Evolutionary conservation across 129 eudicot genomes (phyloP).

Genomic region (Cynara cardunculus): DNA sequence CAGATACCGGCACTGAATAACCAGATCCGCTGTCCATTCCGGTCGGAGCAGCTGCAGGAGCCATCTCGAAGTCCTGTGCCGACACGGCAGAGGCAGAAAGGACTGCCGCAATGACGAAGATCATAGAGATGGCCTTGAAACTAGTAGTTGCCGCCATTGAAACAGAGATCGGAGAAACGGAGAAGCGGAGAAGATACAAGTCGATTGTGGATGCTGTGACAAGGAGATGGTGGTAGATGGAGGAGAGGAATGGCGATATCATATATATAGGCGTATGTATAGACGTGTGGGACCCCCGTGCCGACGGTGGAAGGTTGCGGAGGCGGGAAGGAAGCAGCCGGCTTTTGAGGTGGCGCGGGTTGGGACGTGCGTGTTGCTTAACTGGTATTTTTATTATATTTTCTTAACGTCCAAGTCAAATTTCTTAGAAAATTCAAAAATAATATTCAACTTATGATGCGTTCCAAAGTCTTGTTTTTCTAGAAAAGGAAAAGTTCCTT

Average conservation of each 20-base stretch:
- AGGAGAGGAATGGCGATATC: not conserved
- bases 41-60: constrained; percentile 11
- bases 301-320: constrained; percentile 1
- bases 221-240: not conserved
- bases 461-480: not conserved
- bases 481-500: not conserved
- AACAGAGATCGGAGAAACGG: no score
- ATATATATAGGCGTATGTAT: constrained; percentile 5
- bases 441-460: not conserved
- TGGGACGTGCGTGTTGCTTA: not conserved
- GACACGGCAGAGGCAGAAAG: not conserved
- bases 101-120: not conserved
- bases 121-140: not conserved
- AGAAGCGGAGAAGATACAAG: no score
- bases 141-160: constrained; percentile 4
- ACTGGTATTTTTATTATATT: not conserved
- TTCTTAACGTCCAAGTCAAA: not conserved
- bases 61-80: not conserved
- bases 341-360: not conserved
- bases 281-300: constrained; percentile 7
- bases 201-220: not conserved
- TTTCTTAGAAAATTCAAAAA: no score
- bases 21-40: constrained; percentile 19
- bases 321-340: not conserved
- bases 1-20: constrained; percentile 17